Base-by-base conservation (phyloP, 148 eudicot species). In the Silene latifolia region DNA sequence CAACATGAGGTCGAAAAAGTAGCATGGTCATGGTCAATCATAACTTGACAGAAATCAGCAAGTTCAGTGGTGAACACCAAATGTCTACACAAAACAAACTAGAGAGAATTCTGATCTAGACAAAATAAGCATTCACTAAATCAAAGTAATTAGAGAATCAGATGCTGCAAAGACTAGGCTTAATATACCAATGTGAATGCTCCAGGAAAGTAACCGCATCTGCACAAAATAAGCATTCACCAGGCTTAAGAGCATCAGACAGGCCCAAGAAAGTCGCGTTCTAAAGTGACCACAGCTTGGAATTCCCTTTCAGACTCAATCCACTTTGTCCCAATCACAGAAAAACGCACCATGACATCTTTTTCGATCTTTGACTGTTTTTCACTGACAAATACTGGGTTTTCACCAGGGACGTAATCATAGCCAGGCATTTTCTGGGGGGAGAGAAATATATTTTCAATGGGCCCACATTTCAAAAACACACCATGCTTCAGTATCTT, bases 211-310 rank as follows among this genome's bases (percentile, higher is more conserved):
- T 64, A 64, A 8, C 68, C 68, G 12, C 44, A 7, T 64, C n/a
- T 64, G 29, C 53, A 73, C 54, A 62, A 63, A 63, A 24, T 57
- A 67, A 54, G 66, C 70, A n/a, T 13, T 42, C 44, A 66, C 69
- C 44, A 24, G 0, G 48, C 7, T 19, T 17, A 65, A 11, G 27
- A 46, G 25, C 9, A 54, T 82, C 80, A 82, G 35, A 86, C 63
- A 59, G 93, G 91, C 8, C 91, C 94, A 35, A 90, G 88, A 69
- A 69, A 86, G 74, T 90, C 88, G 17, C 88, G 88, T 35, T 90
- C 87, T 83, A 90, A 77, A 78, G 88, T 85, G 4, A 82, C 94
- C 54, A 90, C 82, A 0, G 91, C 89, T 79, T 85, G 85, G 68
- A 85, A 88, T 13, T 85, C 90, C 80, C 76, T 82, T 32, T 86